Percentiles rank a stretch among this genome's conserved stretches.
Conservation (phyloP, 1,139 yeast species). For the Saccharomyces pastorianus region DNA sequence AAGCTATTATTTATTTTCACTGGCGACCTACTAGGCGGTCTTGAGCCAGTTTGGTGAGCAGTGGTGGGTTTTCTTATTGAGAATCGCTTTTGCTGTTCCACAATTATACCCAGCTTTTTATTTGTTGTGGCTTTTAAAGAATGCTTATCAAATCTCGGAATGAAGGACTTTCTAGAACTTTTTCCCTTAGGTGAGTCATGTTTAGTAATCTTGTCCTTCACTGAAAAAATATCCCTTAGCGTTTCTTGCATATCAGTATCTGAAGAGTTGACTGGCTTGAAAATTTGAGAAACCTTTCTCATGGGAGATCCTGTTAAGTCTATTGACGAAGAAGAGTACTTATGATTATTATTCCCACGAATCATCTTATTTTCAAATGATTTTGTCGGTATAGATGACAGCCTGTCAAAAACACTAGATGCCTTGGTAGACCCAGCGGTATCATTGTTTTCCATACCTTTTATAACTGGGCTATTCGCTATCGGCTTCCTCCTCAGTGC, state of each 20-base stretch:
- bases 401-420: slow-evolving; percentile 26
- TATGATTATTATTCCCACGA: neutral
- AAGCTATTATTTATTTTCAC: neutral
- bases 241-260: slow-evolving; percentile 27
- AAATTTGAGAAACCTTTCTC: neutral
- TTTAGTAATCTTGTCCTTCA: neutral
- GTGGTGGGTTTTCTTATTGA: neutral
- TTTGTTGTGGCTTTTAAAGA: neutral
- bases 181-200: neutral
- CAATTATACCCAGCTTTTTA: neutral
- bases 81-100: neutral
- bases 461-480: neutral
- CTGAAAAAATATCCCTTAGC: slow-evolving; percentile 22
- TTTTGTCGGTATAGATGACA: slow-evolving; percentile 27
- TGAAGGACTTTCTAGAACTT: slow-evolving; percentile 13
- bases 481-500: neutral
- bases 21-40: neutral
- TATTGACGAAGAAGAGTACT: slow-evolving; percentile 18
- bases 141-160: slow-evolving; percentile 13
- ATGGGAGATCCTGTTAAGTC: slow-evolving; percentile 27
- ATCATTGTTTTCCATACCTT: neutral
- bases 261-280: slow-evolving; percentile 2
- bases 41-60: neutral
- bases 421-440: slow-evolving; percentile 2
- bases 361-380: slow-evolving; percentile 27